Base-by-base conservation (phyloP, 2,329 filamentous ascomycete species). In the Nemania sp. region DNA sequence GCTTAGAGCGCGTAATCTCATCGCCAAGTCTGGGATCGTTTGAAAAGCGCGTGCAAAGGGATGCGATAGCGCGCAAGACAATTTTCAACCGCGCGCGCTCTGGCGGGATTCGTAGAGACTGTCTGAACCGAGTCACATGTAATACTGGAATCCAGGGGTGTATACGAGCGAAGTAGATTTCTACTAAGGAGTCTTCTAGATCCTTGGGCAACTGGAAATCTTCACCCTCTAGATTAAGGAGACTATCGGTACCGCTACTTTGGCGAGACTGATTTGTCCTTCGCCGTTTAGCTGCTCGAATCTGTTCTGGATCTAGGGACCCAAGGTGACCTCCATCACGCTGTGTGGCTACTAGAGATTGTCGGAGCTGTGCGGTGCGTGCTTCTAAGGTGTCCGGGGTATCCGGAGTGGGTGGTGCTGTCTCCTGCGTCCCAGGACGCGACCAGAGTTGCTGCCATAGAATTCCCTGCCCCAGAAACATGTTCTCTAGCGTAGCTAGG, bases 121-220 rank as follows among this genome's bases (percentile, higher is more conserved):
- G 62, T 0, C 75, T 75, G 64, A 80, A 80, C 10, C 71, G 71
- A 8, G 69, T 73, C 59, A 78, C 76, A 64, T 81, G 79, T 24
- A 81, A 56, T 18, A 81, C 77, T 3, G 79, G 80, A 5, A 80
- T 80, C 78, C 80, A 83, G 8, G 81, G 81, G 45, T 83, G 81
- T 5, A 82, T 76, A n/a, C 75, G 62, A 5, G 72, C 70, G 64
- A 82, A 82, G 64, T 82, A 80, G 4, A 77, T 73, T 1, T 79
- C 77, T 15, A 80, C 73, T 7, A 80, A 70, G 5, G 70, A 67
- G 29, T 77, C 76, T 4, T 82, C 73, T 0, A 82, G 72, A 13
- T 80, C 75, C 5, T 76, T 73, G 4, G 78, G 70, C 7, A 77
- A 70, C 4, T 79, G 66, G 2, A 60, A 35, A 32, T 60, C 18